Conservation (phyloP, 2,329 filamentous ascomycete genomes). For the Gnomoniopsis smithogilvyi region DNA sequence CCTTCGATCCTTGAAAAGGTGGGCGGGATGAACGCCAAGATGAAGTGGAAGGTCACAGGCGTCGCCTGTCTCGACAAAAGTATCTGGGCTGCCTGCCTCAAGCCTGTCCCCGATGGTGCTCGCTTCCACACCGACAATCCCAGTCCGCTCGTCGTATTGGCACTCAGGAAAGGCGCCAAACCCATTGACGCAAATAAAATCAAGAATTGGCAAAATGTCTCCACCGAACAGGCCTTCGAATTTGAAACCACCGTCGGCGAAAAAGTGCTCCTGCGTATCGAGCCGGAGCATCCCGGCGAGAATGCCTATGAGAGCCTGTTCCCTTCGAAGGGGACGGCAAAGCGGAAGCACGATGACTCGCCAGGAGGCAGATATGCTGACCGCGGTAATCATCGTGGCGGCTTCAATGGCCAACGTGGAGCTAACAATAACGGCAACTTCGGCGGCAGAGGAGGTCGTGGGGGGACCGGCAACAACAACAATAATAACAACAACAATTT, state of each 20-base stretch:
- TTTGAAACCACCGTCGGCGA: conserved; percentile 86
- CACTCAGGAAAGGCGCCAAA: conserved; percentile 69
- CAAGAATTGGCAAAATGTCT: conserved; percentile 75
- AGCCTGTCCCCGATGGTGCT: conserved; percentile 65
- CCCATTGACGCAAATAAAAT: conserved; percentile 81
- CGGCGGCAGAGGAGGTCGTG: conserved; percentile 33
- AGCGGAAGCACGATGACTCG: conserved; percentile 58
- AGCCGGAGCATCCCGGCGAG: conserved; percentile 63
- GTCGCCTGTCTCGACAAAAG: conserved; percentile 72
- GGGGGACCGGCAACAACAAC: conserved; percentile 33
- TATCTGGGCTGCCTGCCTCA: conserved; percentile 82
- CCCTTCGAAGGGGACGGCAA: conserved; percentile 52
- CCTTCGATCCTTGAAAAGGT: conserved; percentile 74
- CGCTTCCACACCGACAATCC: conserved; percentile 76
- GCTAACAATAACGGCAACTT: conserved; percentile 17
- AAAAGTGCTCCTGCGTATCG: conserved; percentile 78
- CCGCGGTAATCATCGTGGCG: conserved; percentile 3
- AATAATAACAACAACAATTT: conserved; percentile 21
- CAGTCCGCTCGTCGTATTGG: conserved; percentile 77
- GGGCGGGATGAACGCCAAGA: conserved; percentile 79
- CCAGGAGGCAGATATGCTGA: background rate
- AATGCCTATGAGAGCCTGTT: conserved; percentile 63
- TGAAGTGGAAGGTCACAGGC: conserved; percentile 80
- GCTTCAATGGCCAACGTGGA: conserved; percentile 25
- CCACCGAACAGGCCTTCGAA: conserved; percentile 65